Base-by-base conservation (phyloP, 1,284 basidiomycete genomes). In the Sanghuangporus baumii region DNA sequence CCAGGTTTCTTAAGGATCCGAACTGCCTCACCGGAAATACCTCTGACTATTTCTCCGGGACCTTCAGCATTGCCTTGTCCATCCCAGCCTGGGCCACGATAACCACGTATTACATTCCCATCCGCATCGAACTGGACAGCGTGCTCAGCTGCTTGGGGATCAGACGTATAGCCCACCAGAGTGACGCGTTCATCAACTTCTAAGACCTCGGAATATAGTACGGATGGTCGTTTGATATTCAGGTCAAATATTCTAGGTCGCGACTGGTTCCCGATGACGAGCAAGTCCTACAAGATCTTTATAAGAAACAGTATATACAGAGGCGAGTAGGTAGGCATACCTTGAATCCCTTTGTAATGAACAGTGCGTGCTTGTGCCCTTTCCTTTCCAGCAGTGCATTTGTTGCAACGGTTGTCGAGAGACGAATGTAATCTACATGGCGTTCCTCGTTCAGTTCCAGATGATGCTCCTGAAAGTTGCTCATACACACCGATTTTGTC, bases 151-250 rank as follows among this genome's bases (percentile, higher is more conserved):
- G 88, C 84, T 41, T 87, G 75, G 0, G 95, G 94, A 70, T 98
- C 96, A 11, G 88, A 92, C 0, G 94, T 93, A 71, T 93, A 98
- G 6, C 95, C 95, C 0, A 97, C 89, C 6, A 97, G 81, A 0
- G 96, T 97, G 5, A 98, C 95, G 2, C 96, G 87, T 75, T 99
- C 96, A 70, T 97, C 94, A 1, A 98, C 87, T 73, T 98, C 94
- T 23, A 96, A 71, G 1, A 98, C 89, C 1, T 81, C 80, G 0
- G 86, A 83, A 73, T 96, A 98, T 3, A 98, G 79, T 4, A 93
- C 89, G 0, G 85, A 74, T 0, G 91, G 82, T 37, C 94, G 88
- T 54, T 89, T 80, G 72, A 94, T 89, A 73, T 94, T 89, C 55
- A 96, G 80, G 75, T 95, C 93, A 70, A 95, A 95, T 66, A 95